Evolutionary conservation across 352 stramenopile genomes (phyloP), one percentile per base, ranked within the genome.

Genomic region (Phytophthora pisi): DNA sequence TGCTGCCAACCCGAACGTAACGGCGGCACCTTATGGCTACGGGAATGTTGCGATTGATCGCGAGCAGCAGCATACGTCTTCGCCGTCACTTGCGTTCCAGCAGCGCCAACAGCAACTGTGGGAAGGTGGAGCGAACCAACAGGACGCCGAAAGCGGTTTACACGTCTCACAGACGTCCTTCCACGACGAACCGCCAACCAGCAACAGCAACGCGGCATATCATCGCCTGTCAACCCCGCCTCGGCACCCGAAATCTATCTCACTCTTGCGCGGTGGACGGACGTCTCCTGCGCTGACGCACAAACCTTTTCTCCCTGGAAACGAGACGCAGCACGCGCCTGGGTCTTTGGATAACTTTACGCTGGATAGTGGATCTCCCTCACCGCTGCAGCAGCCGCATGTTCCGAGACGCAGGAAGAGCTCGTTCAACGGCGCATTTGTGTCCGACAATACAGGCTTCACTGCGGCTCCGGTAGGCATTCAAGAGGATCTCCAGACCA

Each of bases 321-420:
- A 69, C 9, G 76, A 81, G 5, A 59, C 68, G 16, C 72, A 84
- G 4, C 72, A 73, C 4, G 59, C 70, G 15, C 52, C 76, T 24
- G 71, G 70, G 16, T 91, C 84, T 7, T 50, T 91, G 30, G 84
- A 92, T 31, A 90, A 90, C 30, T 92, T 92, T 43, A 86, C 84
- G 0, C 56, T 92, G 20, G 84, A 92, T 10, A 68, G 30, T 8
- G 64, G 36, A 4, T 61, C 62, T 10, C 45, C 55, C 4, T 64
- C 64, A 2, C 57, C 55, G 38, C 28, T 45, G 8, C 68, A 77
- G 42, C 64, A 64, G 42, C 64, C 61, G 20, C 49, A 61, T 18
- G 43, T 36, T 31, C 50, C 64, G 2, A 72, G 64, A 34, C 66
- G 56, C 52, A 68, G 72, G 55, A 77, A 83, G n/a, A 71, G 70